A percentile compares a stretch with the other conserved stretches of the same genome.
These are phyloP conservation scores for Sphagnurus paluster DNA, from an alignment of 1,284 basidiomycete species.

Conservation along the genomic window DNA sequence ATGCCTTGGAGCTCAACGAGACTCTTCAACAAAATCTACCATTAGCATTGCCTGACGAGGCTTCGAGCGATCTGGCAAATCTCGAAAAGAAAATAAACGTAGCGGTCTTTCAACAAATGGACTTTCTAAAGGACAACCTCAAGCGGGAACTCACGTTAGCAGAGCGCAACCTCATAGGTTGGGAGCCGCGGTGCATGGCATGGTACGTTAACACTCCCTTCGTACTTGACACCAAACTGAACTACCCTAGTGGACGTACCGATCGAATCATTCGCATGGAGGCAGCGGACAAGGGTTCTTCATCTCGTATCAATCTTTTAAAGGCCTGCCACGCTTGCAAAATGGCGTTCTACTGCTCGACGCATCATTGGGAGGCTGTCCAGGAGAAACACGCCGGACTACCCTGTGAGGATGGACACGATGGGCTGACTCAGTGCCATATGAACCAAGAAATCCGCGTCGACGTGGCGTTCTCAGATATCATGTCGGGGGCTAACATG, in stretches of 20 bases:
- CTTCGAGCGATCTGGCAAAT: constrained; percentile 11
- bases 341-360: constrained; percentile 32
- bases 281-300: constrained; percentile 12
- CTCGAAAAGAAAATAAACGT: constrained; percentile 18
- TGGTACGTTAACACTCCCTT: constrained; percentile 26
- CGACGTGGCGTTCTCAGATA: constrained; percentile 21
- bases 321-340: constrained; percentile 29
- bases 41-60: constrained; percentile 16
- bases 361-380: constrained; percentile 30
- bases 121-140: constrained; percentile 12
- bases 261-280: constrained; percentile 33
- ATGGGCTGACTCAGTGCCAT: constrained; percentile 29
- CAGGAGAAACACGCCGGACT: constrained; percentile 19
- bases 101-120: constrained; percentile 13
- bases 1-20: constrained; percentile 11
- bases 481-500: constrained; percentile 13
- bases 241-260: constrained; percentile 26
- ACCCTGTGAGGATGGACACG: constrained; percentile 22
- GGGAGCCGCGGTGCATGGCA: constrained; percentile 35
- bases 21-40: constrained; percentile 7
- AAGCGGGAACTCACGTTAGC: constrained; percentile 19
- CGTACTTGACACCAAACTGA: not conserved
- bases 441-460: constrained; percentile 26
- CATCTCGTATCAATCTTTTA: constrained; percentile 14
- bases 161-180: constrained; percentile 32